Percentiles rank a stretch among this genome's conserved stretches.
phyloP scores from a whole-genome alignment of 2,329 filamentous ascomycete species.

The Fusarium irregulare region DNA sequence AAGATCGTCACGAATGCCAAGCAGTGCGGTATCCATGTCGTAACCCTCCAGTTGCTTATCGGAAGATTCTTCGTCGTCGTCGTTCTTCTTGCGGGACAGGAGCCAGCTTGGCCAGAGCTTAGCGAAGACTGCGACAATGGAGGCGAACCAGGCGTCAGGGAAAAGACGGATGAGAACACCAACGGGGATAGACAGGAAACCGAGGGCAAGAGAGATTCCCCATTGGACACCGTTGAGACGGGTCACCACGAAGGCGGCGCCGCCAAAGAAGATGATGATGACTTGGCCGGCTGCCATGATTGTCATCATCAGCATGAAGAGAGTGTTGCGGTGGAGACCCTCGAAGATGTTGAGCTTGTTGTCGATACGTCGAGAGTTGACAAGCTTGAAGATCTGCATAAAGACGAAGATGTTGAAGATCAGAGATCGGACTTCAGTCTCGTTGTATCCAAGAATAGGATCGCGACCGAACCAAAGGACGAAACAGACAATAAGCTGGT shows the following conservation, averaged over 20 bases:
- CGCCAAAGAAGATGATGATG: constrained; percentile 49
- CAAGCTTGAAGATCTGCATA: constrained; percentile 78
- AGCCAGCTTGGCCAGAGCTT: constrained; percentile 38
- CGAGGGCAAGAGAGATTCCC: constrained; percentile 82
- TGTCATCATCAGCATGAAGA: constrained; percentile 46
- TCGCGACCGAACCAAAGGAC: constrained; percentile 69
- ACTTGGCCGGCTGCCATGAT: constrained; percentile 47
- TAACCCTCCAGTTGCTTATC: constrained; percentile 35
- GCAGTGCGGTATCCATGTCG: constrained; percentile 32
- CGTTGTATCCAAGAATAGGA: constrained; percentile 59
- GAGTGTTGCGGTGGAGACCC: constrained; percentile 57
- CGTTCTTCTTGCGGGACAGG: constrained; percentile 34
- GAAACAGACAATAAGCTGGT: constrained; percentile 68
- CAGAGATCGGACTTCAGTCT: constrained; percentile 62
- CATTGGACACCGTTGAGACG: constrained; percentile 76
- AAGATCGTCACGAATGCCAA: constrained; percentile 36
- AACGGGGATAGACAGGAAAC: constrained; percentile 79
- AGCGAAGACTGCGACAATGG: constrained; percentile 14
- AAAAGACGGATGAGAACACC: constrained; percentile 78
- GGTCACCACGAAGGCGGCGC: constrained; percentile 76
- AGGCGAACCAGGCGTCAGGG: constrained; percentile 68
- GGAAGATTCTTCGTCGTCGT: constrained; percentile 13
- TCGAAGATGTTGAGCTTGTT: constrained; percentile 92
- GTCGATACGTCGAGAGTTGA: constrained; percentile 76
- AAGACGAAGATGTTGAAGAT: constrained; percentile 78